Evolutionary conservation across 148 eudicot species (phyloP), one percentile per base, ranked within the genome.

Genomic region (Chenopodium berlandieri): DNA sequence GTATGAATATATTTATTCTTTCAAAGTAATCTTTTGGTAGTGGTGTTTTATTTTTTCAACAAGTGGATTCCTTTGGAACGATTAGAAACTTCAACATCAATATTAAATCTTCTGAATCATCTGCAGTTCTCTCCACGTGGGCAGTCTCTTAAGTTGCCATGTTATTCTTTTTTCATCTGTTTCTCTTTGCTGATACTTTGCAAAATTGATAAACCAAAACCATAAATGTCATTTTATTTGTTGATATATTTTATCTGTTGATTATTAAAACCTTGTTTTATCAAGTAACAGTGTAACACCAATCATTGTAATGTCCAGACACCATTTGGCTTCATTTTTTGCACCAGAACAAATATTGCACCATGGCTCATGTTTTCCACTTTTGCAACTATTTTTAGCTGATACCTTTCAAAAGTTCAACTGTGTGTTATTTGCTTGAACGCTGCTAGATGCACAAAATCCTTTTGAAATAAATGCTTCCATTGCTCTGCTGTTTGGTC

Each of bases 51-150:
- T 27, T 40, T 34, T 32, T 2, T 10, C 16, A 44, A 12, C 44
- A 78, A 78, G 44, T 67, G 58, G 47, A 78, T 78, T 48, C 74
- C 50, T 63, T 77, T 77, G 30, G 27, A 50, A 44, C 14, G 58
- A 77, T n/a, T 50, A 23, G 56, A 65, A 23, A 14, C 52, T 77
- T 64, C n/a, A 13, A 25, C 67, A 27, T 30, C 64, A 68, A 27
- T 78, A 2, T 66, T 50, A 16, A 8, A 48, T 78, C 17, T 58
- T 16, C 10, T 10, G 23, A 4, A 30, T 40, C 71, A 68, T 25
- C 30, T 31, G 40, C 31, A 67, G 1, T 67, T 67, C 71, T 30
- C 13, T 10, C 71, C 69, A 68, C 40, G 0, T 68, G n/a, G 40
- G 71, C 71, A 30, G 4, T 31, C 4, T 31, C 19, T 8, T 13